Conservation (phyloP, 192 early-diverging fungal species). For the Pilaira anomala region DNA sequence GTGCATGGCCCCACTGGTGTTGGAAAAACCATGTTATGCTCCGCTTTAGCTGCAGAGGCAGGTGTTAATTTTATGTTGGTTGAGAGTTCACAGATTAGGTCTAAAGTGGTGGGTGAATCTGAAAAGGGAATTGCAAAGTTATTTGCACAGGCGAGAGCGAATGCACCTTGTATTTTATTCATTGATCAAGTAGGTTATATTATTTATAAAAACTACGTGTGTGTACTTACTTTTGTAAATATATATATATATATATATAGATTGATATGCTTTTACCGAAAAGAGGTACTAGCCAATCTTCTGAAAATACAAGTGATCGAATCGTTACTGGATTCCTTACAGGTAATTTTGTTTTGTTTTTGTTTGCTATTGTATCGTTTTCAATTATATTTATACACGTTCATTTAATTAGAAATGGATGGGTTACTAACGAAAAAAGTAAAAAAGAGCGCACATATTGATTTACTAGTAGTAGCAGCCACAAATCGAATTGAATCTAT, state of each 20-base stretch:
- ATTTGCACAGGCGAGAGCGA: constrained; percentile 79
- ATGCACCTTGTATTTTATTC: constrained; percentile 85
- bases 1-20: constrained; percentile 87
- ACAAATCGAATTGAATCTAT: constrained; percentile 73
- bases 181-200: constrained; percentile 75
- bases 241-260: too few species aligned
- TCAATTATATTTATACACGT: not conserved
- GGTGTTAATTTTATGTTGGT: constrained; percentile 84
- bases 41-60: constrained; percentile 72
- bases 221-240: too few species aligned
- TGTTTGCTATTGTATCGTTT: too few species aligned
- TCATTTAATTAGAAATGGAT: constrained; percentile 66
- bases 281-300: constrained; percentile 64
- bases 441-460: constrained; percentile 36
- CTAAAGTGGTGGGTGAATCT: constrained; percentile 92
- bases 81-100: constrained; percentile 81
- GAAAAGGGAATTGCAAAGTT: constrained; percentile 81
- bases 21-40: constrained; percentile 88
- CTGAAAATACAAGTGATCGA: constrained; percentile 81
- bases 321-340: constrained; percentile 86
- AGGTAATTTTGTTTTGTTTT: constrained; percentile 48
- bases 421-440: constrained; percentile 52
- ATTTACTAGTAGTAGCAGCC: constrained; percentile 72
- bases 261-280: constrained; percentile 79
- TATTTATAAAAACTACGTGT: not conserved